These are phyloP conservation scores for Torulaspora globosa DNA, from an alignment of 1,139 yeast species.

Conservation along the genomic window DNA sequence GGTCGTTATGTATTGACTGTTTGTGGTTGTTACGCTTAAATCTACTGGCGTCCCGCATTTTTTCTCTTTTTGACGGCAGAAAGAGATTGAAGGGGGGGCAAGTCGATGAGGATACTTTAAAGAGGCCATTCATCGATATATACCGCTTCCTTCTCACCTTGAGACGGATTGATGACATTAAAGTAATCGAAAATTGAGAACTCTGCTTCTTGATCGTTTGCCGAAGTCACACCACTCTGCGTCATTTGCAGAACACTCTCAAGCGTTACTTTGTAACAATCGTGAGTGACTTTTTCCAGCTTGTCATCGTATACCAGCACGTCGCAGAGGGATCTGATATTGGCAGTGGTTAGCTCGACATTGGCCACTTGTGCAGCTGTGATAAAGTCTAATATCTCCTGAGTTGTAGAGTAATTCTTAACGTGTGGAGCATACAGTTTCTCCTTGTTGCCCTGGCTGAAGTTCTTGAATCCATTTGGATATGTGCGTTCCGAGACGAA, in stretches of 20 bases:
- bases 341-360: slow-evolving; percentile 69
- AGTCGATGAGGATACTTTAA: slow-evolving; percentile 13
- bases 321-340: slow-evolving; percentile 79
- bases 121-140: slow-evolving; percentile 42
- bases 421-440: slow-evolving; percentile 52
- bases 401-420: slow-evolving; percentile 63
- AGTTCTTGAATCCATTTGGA: slow-evolving; percentile 59
- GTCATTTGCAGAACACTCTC: slow-evolving; percentile 42
- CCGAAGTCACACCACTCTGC: slow-evolving; percentile 18
- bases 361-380: slow-evolving; percentile 71
- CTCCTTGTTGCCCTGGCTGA: slow-evolving; percentile 27
- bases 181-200: slow-evolving; percentile 40
- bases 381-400: slow-evolving; percentile 72
- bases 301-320: slow-evolving; percentile 85
- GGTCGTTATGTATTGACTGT: not conserved
- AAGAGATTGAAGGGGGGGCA: not conserved
- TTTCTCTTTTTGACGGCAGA: not conserved
- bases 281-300: slow-evolving; percentile 58
- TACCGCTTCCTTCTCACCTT: slow-evolving; percentile 36
- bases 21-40: not conserved
- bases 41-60: not conserved
- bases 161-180: slow-evolving; percentile 36
- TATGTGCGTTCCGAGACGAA: slow-evolving; percentile 70
- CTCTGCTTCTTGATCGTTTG: slow-evolving; percentile 20
- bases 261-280: slow-evolving; percentile 56